phyloP scores from a whole-genome alignment of 2,329 filamentous ascomycete genomes.

The Trichoderma hamatum region DNA sequence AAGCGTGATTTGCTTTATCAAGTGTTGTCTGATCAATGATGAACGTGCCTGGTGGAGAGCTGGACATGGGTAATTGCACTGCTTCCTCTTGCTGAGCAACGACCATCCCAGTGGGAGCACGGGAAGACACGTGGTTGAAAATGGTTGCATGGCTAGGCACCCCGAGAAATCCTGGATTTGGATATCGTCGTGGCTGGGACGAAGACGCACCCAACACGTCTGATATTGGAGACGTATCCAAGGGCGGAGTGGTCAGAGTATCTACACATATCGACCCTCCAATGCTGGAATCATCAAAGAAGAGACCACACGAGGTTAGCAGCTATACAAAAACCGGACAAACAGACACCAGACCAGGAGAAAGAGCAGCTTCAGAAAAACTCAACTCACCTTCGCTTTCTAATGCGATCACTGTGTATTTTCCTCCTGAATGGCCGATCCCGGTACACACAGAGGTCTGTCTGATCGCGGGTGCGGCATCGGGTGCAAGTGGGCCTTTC shows the following conservation, averaged over 20 bases:
- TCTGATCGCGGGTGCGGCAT: slow-evolving; percentile 14
- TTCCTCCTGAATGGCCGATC: slow-evolving; percentile 21
- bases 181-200: slow-evolving; percentile 5
- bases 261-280: slow-evolving; percentile 3
- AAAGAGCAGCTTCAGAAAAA: neutral
- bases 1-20: slow-evolving; percentile 16
- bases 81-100: slow-evolving; percentile 4
- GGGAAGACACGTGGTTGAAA: slow-evolving; percentile 23
- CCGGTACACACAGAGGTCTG: slow-evolving; percentile 14
- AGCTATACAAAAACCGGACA: neutral
- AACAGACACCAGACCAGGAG: too few relatives aligned
- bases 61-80: neutral
- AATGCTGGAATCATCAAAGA: neutral
- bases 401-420: neutral
- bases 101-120: slow-evolving; percentile 5
- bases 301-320: slow-evolving; percentile 9
- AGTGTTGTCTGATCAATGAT: slow-evolving; percentile 21
- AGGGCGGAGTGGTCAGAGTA: slow-evolving; percentile 13
- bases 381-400: slow-evolving; percentile 3
- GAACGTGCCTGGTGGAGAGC: slow-evolving; percentile 2
- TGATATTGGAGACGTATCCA: slow-evolving; percentile 13
- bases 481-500: slow-evolving; percentile 17
- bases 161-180: slow-evolving; percentile 18
- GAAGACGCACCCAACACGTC: slow-evolving; percentile 11
- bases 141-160: slow-evolving; percentile 19